A percentile compares a stretch with the other conserved stretches of the same genome.
Evolutionary conservation across 805 yeast genomes (phyloP).

Genomic region (Yarrowia phangngaensis): DNA sequence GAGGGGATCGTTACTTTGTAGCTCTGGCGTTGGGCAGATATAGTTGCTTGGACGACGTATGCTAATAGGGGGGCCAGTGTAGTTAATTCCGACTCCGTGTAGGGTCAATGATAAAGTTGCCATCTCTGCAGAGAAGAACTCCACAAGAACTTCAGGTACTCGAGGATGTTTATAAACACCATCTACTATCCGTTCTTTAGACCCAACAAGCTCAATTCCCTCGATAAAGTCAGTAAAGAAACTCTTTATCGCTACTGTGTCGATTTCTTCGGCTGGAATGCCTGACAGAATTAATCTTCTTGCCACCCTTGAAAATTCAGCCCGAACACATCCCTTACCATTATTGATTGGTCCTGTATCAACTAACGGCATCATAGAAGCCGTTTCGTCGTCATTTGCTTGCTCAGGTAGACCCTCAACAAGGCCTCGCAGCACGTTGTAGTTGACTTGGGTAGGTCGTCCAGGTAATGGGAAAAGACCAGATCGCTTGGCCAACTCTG

Average conservation of each 20-base stretch:
- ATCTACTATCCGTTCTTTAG: conserved; percentile 25
- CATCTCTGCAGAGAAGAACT: conserved; percentile 48
- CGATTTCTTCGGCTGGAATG: conserved; percentile 16
- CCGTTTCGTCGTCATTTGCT: conserved; percentile 21
- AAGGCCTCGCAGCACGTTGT: conserved; percentile 15
- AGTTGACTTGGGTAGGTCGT: conserved; percentile 37
- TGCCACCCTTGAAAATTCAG: conserved; percentile 22
- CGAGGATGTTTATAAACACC: conserved; percentile 20
- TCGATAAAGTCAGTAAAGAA: conserved; percentile 20
- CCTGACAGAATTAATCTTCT: conserved; percentile 23
- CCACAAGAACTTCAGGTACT: conserved; percentile 38
- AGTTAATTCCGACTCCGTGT: conserved; percentile 34
- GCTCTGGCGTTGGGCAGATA: conserved; percentile 39
- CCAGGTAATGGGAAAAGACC: conserved; percentile 72
- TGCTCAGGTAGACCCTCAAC: conserved; percentile 28
- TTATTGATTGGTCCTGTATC: conserved; percentile 20
- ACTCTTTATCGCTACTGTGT: conserved; percentile 24
- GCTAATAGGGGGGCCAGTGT: conserved; percentile 35
- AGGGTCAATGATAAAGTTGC: conserved; percentile 55
- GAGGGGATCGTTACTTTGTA: too few relatives aligned
- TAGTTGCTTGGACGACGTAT: conserved; percentile 49
- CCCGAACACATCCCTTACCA: conserved; percentile 23
- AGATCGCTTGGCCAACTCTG: conserved; percentile 71
- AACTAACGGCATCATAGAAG: conserved; percentile 17
- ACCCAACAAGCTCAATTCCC: conserved; percentile 17